A percentile compares a stretch with the other conserved stretches of the same genome.
Conservation (phyloP, 129 eudicot species). For the Centella asiatica region DNA sequence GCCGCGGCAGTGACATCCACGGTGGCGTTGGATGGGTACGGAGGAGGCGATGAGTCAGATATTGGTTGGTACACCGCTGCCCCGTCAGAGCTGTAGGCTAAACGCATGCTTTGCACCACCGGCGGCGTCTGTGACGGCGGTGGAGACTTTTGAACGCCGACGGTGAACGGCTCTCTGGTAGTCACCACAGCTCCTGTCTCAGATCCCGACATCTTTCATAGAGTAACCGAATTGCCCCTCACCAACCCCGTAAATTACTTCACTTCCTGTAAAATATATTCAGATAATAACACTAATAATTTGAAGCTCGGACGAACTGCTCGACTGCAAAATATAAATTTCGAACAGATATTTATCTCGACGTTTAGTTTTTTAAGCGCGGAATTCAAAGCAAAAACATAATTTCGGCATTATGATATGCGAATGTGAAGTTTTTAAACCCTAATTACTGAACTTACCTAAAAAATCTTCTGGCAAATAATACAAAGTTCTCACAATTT, state of each 20-base stretch:
- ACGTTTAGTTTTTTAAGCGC: background rate
- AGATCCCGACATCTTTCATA: slow-evolving; percentile 52
- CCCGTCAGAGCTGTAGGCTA: slow-evolving; percentile 37
- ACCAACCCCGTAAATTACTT: background rate
- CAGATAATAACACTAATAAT: background rate
- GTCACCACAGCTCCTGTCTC: slow-evolving; percentile 35
- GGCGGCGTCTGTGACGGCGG: slow-evolving; percentile 21
- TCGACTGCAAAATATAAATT: background rate
- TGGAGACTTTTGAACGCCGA: slow-evolving; percentile 18
- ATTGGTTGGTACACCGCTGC: slow-evolving; percentile 29
- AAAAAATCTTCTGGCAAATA: too few species aligned
- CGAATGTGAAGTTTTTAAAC: background rate
- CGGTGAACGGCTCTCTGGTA: slow-evolving; percentile 19
- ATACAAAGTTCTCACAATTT: background rate
- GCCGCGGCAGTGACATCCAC: background rate
- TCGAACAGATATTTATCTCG: background rate
- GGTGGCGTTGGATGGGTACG: slow-evolving; percentile 18
- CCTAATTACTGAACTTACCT: background rate
- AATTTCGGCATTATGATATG: background rate
- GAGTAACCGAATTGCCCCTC: background rate
- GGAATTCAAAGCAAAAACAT: background rate
- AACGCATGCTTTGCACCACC: slow-evolving; percentile 29
- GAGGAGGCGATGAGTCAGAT: slow-evolving; percentile 21
- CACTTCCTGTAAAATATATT: background rate
- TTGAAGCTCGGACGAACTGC: background rate